A percentile compares a stretch with the other conserved stretches of the same genome.
These are phyloP conservation scores for Colletotrichum musae DNA, from an alignment of 2,329 filamentous ascomycete genomes.

Conservation along the genomic window DNA sequence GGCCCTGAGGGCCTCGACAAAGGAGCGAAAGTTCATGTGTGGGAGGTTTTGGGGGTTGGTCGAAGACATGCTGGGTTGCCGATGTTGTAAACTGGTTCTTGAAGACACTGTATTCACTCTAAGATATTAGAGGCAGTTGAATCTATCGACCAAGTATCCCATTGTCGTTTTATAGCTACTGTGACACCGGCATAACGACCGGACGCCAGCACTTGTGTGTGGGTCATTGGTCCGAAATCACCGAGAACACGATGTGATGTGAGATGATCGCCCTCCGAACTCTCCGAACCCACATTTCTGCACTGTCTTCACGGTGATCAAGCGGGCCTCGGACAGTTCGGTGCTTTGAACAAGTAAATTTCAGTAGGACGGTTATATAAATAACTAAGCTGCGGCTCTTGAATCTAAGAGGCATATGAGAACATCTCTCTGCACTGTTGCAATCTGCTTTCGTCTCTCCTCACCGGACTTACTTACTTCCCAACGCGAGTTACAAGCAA, in stretches of 20 bases:
- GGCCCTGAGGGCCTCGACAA: conserved; percentile 57
- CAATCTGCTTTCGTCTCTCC: too few relatives aligned
- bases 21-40: conserved; percentile 59
- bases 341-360: background rate
- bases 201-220: background rate
- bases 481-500: too few relatives aligned
- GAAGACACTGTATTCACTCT: background rate
- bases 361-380: too few relatives aligned
- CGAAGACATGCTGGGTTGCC: background rate
- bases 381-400: too few relatives aligned
- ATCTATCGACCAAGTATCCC: background rate
- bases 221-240: background rate
- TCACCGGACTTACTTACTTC: too few relatives aligned
- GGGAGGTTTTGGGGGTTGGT: conserved; percentile 30
- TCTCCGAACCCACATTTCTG: conserved; percentile 1
- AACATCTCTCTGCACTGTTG: too few relatives aligned
- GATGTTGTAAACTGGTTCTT: too few relatives aligned
- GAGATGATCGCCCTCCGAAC: too few relatives aligned
- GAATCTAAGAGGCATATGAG: background rate
- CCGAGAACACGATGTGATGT: background rate
- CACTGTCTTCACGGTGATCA: background rate
- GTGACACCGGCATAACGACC: background rate
- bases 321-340: conserved; percentile 7
- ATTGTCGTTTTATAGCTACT: background rate
- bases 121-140: background rate